Evolutionary conservation across 2,329 filamentous ascomycete genomes (phyloP).

Genomic region (Xylariales sp.): DNA sequence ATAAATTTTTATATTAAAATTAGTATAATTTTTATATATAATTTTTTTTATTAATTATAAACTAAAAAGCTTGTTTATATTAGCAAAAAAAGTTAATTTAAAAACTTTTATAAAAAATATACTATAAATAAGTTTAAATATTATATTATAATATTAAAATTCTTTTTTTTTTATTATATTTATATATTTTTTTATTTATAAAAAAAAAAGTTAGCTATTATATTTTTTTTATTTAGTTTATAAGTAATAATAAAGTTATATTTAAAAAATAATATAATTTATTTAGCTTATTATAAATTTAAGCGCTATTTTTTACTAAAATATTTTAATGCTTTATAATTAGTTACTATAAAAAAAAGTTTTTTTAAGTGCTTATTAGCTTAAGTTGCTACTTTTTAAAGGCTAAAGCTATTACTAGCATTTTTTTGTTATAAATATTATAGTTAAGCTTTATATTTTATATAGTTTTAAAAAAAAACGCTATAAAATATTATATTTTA

Average conservation of each 20-base stretch:
- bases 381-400: not conserved
- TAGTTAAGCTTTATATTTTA: not conserved
- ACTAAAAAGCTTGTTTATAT: too few relatives aligned
- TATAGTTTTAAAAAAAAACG: not conserved
- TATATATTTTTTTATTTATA: not conserved
- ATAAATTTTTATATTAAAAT: too few relatives aligned
- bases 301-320: too few relatives aligned
- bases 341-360: too few relatives aligned
- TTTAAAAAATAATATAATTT: not conserved
- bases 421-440: not conserved
- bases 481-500: not conserved
- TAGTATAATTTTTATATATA: too few relatives aligned
- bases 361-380: not conserved
- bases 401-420: not conserved
- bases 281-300: too few relatives aligned
- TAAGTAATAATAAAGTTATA: constrained; percentile 1
- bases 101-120: not conserved
- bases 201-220: not conserved
- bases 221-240: not conserved
- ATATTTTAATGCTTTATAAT: too few relatives aligned
- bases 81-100: too few relatives aligned
- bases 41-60: too few relatives aligned
- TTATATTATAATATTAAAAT: not conserved
- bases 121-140: not conserved
- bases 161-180: too few relatives aligned